A percentile compares a stretch with the other conserved stretches of the same genome.
Evolutionary conservation across 768 basidiomycete species (phyloP).

Genomic region (Omphalotus guepiniiformis): DNA sequence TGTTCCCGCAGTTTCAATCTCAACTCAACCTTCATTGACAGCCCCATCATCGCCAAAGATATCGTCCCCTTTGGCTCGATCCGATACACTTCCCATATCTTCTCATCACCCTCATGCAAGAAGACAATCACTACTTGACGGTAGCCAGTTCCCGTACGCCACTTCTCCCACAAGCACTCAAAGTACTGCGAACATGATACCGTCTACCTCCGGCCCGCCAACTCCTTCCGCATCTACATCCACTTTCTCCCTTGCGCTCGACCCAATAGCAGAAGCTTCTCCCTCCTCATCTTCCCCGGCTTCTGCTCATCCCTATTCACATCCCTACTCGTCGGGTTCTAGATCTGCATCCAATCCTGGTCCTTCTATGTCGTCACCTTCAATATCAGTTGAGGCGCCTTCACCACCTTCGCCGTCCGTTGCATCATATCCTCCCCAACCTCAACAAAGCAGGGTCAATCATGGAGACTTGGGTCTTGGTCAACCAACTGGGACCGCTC

Average conservation of each 20-base stretch:
- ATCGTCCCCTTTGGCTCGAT: slow-evolving; percentile 46
- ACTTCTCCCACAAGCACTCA: slow-evolving; percentile 8
- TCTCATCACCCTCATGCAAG: slow-evolving; percentile 74
- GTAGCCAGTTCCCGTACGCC: slow-evolving; percentile 14
- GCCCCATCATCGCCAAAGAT: slow-evolving; percentile 31
- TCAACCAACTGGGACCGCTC: not conserved
- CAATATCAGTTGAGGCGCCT: slow-evolving; percentile 14
- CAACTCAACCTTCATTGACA: slow-evolving; percentile 6
- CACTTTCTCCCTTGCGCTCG: slow-evolving; percentile 43
- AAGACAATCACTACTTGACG: slow-evolving; percentile 65
- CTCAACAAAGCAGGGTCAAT: slow-evolving; percentile 19
- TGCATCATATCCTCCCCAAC: slow-evolving; percentile 14
- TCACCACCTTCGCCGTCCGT: slow-evolving; percentile 24
- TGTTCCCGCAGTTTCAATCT: not conserved
- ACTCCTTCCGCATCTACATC: slow-evolving; percentile 41
- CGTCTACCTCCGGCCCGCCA: slow-evolving; percentile 2
- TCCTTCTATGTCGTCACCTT: slow-evolving; percentile 9
- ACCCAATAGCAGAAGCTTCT: slow-evolving; percentile 33
- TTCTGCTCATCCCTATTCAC: slow-evolving; percentile 12
- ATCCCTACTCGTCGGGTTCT: too few relatives aligned
- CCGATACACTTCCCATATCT: slow-evolving; percentile 46
- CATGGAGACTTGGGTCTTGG: not conserved
- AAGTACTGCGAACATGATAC: not conserved
- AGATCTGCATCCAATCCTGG: not conserved
- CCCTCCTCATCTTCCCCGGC: slow-evolving; percentile 10